phyloP scores from a whole-genome alignment of 495 filamentous ascomycete genomes.

The Echria macrotheca region DNA sequence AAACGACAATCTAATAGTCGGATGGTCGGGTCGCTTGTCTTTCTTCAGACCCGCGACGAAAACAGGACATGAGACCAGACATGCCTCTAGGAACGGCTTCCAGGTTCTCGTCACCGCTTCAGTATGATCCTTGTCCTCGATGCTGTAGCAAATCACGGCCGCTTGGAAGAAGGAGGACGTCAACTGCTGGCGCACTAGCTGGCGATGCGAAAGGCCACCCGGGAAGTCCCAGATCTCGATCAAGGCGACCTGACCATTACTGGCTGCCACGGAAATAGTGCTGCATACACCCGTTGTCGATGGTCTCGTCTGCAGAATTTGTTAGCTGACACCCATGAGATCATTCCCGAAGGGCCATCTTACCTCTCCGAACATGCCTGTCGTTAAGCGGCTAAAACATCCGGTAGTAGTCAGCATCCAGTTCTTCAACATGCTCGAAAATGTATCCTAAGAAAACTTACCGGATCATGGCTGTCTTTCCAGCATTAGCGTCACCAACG shows the following conservation, averaged over 20 bases:
- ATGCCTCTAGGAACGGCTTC: too few species aligned
- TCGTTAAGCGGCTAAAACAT: too few species aligned
- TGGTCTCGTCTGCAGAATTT: conserved; percentile 8
- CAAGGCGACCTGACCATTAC: conserved; percentile 1
- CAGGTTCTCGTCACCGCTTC: too few species aligned
- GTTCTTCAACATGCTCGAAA: not conserved
- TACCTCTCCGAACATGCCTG: not conserved
- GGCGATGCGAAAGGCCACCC: conserved; percentile 5
- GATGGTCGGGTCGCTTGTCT: too few species aligned
- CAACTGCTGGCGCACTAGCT: too few species aligned
- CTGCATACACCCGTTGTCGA: conserved; percentile 13
- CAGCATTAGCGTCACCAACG: not conserved
- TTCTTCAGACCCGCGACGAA: too few species aligned
- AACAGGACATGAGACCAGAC: too few species aligned
- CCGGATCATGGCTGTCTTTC: conserved; percentile 8
- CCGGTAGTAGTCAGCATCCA: not conserved
- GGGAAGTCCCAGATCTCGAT: conserved; percentile 32
- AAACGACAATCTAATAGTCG: too few species aligned
- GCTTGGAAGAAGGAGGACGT: conserved; percentile 28
- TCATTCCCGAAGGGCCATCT: not conserved
- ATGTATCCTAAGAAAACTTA: conserved; percentile 1
- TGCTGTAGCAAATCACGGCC: conserved; percentile 28
- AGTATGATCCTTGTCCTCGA: too few species aligned
- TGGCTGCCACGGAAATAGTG: conserved; percentile 10
- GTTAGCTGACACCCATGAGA: not conserved